A percentile compares a stretch with the other conserved stretches of the same genome.
Conservation (phyloP, 2,329 filamentous ascomycete species). For the Arthroderma sp. region DNA sequence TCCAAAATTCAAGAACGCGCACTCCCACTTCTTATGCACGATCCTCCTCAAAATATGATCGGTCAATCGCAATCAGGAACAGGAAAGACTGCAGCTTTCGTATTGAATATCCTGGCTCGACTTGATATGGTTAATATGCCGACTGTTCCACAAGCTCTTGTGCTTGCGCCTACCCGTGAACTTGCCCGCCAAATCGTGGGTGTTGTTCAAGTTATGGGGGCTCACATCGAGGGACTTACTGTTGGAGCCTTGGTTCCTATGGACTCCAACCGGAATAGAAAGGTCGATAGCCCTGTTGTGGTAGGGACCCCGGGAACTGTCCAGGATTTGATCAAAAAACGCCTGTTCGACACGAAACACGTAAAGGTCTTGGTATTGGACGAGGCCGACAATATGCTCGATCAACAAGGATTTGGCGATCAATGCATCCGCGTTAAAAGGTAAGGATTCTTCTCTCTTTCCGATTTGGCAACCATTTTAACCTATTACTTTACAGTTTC, state of each 20-base stretch:
- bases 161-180: constrained; percentile 85
- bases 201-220: constrained; percentile 71
- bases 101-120: constrained; percentile 78
- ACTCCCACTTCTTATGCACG: constrained; percentile 69
- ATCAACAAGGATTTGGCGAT: constrained; percentile 86
- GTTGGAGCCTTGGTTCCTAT: constrained; percentile 72
- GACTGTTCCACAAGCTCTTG: constrained; percentile 61
- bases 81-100: constrained; percentile 94
- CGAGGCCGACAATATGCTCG: constrained; percentile 97
- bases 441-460: constrained; percentile 39
- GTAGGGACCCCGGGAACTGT: constrained; percentile 92
- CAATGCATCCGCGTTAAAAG: constrained; percentile 83
- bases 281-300: constrained; percentile 63
- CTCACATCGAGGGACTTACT: constrained; percentile 62
- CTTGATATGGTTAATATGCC: constrained; percentile 56
- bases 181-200: constrained; percentile 86
- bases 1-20: constrained; percentile 97
- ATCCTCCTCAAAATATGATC: constrained; percentile 89
- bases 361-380: constrained; percentile 82
- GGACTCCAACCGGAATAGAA: constrained; percentile 54
- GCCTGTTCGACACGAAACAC: constrained; percentile 56
- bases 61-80: constrained; percentile 98
- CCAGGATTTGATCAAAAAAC: constrained; percentile 68
- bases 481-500: constrained; percentile 41
- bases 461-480: constrained; percentile 8